Conservation (phyloP, 179 eudicot species). For the Heliamphora pulchella region DNA sequence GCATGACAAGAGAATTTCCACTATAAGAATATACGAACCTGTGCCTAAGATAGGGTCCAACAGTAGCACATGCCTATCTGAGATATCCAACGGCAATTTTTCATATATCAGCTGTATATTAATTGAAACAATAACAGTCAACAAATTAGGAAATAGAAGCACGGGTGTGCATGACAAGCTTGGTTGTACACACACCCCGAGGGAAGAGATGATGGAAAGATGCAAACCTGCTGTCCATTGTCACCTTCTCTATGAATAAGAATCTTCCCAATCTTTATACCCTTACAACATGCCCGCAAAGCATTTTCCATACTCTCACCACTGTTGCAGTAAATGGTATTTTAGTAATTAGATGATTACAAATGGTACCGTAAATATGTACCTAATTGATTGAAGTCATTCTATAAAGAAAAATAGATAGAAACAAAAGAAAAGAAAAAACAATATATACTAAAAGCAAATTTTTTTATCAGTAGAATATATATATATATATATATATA, state of each 20-base stretch:
- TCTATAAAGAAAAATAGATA: neutral
- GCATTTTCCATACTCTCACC: conserved; percentile 99
- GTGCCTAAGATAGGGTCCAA: conserved; percentile 90
- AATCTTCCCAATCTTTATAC: conserved; percentile 87
- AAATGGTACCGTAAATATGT: neutral
- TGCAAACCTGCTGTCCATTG: conserved; percentile 71
- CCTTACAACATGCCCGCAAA: conserved; percentile 88
- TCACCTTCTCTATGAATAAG: conserved; percentile 94
- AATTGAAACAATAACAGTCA: neutral
- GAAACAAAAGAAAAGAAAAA: neutral
- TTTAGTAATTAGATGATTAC: neutral
- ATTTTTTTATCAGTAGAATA: no score
- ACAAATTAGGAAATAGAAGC: neutral
- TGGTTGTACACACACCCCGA: no score
- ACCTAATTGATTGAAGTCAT: neutral
- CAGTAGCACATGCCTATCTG: conserved; percentile 75
- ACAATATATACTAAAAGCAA: neutral
- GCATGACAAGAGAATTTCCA: neutral
- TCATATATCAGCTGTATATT: conserved; percentile 66
- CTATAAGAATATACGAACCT: conserved; percentile 36
- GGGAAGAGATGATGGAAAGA: neutral
- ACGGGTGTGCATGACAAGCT: no score
- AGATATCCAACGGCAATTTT: conserved; percentile 73
- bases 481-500: no score
- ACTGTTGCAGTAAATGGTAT: conserved; percentile 26